These are phyloP conservation scores for Galeopsis tetrahit DNA, from an alignment of 257 asterid genomes.

Conservation along the genomic window DNA sequence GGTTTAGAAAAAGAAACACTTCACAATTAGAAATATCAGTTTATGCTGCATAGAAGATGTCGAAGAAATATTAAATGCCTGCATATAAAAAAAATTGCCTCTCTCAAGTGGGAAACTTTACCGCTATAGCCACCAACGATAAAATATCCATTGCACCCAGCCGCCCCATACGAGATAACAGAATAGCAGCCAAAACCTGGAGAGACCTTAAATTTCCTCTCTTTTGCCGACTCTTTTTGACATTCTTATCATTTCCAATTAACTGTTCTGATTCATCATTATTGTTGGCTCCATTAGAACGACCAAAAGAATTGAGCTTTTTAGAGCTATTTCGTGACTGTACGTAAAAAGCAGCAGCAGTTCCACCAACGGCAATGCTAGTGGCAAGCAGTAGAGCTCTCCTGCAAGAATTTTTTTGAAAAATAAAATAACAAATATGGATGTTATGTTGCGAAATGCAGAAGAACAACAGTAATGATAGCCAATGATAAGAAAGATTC, in stretches of 20 bases:
- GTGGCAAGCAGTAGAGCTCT: constrained; percentile 82
- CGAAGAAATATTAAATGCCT: constrained; percentile 24
- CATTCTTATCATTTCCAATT: constrained; percentile 55
- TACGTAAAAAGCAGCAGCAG: constrained; percentile 80
- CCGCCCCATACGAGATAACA: constrained; percentile 84
- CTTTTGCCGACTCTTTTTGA: constrained; percentile 73
- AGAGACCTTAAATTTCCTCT: constrained; percentile 88
- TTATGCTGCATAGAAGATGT: constrained; percentile 22
- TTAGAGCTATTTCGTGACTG: constrained; percentile 61
- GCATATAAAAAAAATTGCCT: not conserved
- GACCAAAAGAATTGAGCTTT: constrained; percentile 44
- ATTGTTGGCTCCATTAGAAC: constrained; percentile 50
- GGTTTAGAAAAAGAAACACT: not conserved
- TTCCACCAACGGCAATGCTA: constrained; percentile 93
- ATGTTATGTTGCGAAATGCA: constrained; percentile 5
- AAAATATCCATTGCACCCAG: constrained; percentile 76
- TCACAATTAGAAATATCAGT: constrained; percentile 18
- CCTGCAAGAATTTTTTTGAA: constrained; percentile 50
- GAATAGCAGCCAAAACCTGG: constrained; percentile 86
- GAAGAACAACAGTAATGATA: constrained; percentile 3
- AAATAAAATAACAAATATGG: constrained; percentile 1
- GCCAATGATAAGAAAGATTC: not conserved
- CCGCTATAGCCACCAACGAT: constrained; percentile 88
- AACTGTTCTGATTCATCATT: constrained; percentile 45
- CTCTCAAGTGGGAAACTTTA: constrained; percentile 48